Evolutionary conservation across 108 stramenopile species (phyloP).

Genomic region (Cyclostephanos tholiformis): DNA sequence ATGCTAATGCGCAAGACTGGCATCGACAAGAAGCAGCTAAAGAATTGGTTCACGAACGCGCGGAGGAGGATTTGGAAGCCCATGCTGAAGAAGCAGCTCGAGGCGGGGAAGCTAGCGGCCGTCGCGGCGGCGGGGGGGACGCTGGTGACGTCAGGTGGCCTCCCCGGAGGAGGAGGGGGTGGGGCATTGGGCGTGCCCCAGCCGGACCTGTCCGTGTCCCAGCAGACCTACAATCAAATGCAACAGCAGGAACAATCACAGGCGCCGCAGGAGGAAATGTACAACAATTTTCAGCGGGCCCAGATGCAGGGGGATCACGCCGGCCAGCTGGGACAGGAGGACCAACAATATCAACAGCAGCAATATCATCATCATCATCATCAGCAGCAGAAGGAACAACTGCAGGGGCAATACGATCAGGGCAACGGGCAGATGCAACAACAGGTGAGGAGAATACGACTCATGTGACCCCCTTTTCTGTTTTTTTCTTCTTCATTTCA

Average conservation of each 20-base stretch:
- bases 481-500: background rate
- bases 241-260: constrained; percentile 17
- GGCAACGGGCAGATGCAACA: constrained; percentile 24
- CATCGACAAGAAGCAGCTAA: constrained; percentile 94
- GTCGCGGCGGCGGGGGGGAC: constrained; percentile 50
- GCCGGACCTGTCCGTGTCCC: constrained; percentile 12
- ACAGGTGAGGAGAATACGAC: constrained; percentile 18
- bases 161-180: constrained; percentile 27
- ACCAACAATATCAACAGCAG: constrained; percentile 44
- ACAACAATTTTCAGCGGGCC: constrained; percentile 51
- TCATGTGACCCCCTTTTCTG: constrained; percentile 1
- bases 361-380: constrained; percentile 48
- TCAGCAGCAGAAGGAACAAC: constrained; percentile 26
- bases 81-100: constrained; percentile 90
- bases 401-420: constrained; percentile 31
- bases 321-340: constrained; percentile 15
- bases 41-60: constrained; percentile 97
- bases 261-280: constrained; percentile 35
- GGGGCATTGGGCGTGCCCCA: background rate
- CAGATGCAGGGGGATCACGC: constrained; percentile 29
- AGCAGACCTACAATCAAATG: constrained; percentile 4
- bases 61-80: constrained; percentile 95
- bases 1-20: constrained; percentile 94
- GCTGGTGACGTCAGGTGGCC: constrained; percentile 40
- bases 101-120: constrained; percentile 81